Evolutionary conservation across 495 filamentous ascomycete species (phyloP), one percentile per base, ranked within the genome.

Genomic region (Aspergillus ostianus): DNA sequence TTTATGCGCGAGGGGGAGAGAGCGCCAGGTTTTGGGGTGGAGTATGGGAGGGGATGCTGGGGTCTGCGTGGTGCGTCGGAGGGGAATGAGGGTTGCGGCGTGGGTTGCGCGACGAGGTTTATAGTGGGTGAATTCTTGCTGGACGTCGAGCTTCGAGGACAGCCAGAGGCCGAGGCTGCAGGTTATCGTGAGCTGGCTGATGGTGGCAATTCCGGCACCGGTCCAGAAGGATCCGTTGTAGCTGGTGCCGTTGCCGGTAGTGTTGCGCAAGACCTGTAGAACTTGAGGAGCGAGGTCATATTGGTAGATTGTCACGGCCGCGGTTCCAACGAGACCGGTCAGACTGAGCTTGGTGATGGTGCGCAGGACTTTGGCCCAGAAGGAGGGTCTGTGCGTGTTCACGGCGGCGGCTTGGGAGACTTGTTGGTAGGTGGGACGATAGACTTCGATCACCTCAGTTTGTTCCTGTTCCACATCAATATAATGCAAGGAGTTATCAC

Each of bases 1-100:
- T 50, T 78, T 79, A 36, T 66, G 55, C 13, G 72, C 57, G 9
- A 79, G 63, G 21, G 66, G 64, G 47, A 80, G 67, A 4, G 61
- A 57, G 45, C 70, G 71, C 56, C 69, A 80, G 55, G 68, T 58
- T 23, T 70, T 61, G 2, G 77, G 72, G 20, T 77, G 64, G 13
- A 80, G 73, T 55, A 67, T 51, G 17, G 51, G 41, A 9, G n/a
- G 17, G 6, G 49, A 50, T 10, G 10, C 6, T n/a, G 41, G 67
- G 21, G 53, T 26, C 23, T 12, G 26, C 26, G n/a, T 20, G 45
- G 45, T 41, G 48, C 52, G 36, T 47, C 56, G 55, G 32, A 59
- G 57, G 17, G 51, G 62, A 13, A 63, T 52, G 15, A 69, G 30
- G 20, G 45, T 59, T 49, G 60, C 51, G 1, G 52, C 12, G 4